Base-by-base conservation (phyloP, 2,329 filamentous ascomycete species). In the Pezicula carpinea region DNA sequence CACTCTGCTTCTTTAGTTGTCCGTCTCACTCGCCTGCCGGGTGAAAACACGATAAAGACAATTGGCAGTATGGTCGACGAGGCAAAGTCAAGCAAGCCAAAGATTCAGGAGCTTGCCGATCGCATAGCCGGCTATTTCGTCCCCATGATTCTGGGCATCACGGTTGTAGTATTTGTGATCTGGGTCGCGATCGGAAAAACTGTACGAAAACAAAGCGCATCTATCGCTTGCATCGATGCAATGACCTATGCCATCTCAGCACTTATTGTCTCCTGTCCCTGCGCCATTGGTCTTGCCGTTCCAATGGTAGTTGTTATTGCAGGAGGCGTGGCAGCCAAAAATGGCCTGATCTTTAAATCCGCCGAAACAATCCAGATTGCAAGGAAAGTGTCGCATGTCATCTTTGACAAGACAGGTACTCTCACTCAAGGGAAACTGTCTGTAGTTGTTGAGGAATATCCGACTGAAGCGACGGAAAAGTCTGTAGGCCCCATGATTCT, bases 391-490 rank as follows among this genome's bases (percentile, higher is more conserved):
- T 74, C 79, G 0, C 80, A 90, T 55, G 76, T 90, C 2, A 74
- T 92, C 0, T 86, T 92, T 54, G 87, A 92, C 69, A 92, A 92
- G 65, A 92, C 88, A 0, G 87, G 87, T 0, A 92, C 87, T 0
- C 62, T 92, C 7, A 91, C 87, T 0, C 61, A 70, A 21, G 83
- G 82, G 0, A 70, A 73, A 2, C 56, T 85, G 26, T 64, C 67
- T 38, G 64, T 79, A 46, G 60, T 62, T 49, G 21, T 61, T 44
- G 62, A 75, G 57, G 32, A 66, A 49, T 58, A 65, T 66, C 57
- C 65, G 1, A 51, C 54, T 6, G 57, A 65, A 11, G 26, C 26
- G 50, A 46, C 59, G 4, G 11, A 36, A 11, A 52, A 44, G 29
- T 32, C 36, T 6, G 23, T 54, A 2, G 39, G 34, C 4, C 46